Evolutionary conservation across 305 asterid species (phyloP).

Genomic region (Caryopteris hybrid): DNA sequence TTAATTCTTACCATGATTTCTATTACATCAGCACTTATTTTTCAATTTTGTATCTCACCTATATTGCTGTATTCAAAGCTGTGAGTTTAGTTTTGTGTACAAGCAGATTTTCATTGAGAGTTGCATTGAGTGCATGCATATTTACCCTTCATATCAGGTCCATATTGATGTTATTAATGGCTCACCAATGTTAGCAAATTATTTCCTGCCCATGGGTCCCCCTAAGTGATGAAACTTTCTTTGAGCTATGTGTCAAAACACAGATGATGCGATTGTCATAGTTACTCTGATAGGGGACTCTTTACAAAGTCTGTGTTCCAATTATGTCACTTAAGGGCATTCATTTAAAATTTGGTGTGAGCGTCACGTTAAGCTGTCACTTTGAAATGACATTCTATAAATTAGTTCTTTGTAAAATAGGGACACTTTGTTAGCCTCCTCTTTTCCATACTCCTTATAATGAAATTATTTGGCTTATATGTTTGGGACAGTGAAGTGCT

Average conservation of each 20-base stretch:
- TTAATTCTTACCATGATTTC: not conserved
- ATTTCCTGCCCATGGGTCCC: not conserved
- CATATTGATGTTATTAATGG: not conserved
- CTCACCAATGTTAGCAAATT: not conserved
- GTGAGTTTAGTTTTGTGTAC: not conserved
- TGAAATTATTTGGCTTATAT: slow-evolving; percentile 3
- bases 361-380: not conserved
- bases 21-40: not conserved
- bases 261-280: slow-evolving; percentile 53
- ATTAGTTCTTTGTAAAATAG: not conserved
- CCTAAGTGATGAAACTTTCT: slow-evolving; percentile 34
- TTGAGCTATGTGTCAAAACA: slow-evolving; percentile 32
- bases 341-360: not conserved
- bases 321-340: not conserved
- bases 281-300: slow-evolving; percentile 60
- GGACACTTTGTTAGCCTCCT: slow-evolving; percentile 13
- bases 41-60: not conserved
- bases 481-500: not conserved
- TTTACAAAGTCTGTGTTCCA: not conserved
- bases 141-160: not conserved
- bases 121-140: not conserved
- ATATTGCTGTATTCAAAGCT: not conserved
- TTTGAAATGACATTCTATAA: not conserved
- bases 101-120: not conserved
- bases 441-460: slow-evolving; percentile 34